Evolutionary conservation across 2,329 filamentous ascomycete species (phyloP).

Genomic region (Scolecobasidium constrictum): DNA sequence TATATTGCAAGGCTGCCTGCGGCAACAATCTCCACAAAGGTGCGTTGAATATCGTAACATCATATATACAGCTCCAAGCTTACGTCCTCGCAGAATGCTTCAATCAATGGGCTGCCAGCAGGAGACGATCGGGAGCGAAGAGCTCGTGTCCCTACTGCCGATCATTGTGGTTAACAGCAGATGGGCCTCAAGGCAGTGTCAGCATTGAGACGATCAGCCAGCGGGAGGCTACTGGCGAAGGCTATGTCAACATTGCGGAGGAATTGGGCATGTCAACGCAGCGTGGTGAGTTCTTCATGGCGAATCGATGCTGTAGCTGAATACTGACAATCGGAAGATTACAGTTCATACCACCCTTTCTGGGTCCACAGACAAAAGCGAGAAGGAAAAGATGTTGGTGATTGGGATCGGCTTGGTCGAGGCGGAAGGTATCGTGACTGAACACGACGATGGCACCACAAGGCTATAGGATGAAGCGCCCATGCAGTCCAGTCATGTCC

Average conservation of each 20-base stretch:
- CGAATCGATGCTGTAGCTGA: background rate
- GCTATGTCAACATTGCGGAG: conserved; percentile 51
- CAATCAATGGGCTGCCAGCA: conserved; percentile 35
- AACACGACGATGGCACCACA: too few species aligned
- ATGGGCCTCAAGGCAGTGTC: conserved; percentile 27
- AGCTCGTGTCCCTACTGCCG: conserved; percentile 54
- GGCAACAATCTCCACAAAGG: conserved; percentile 51
- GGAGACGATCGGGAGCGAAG: conserved; percentile 13
- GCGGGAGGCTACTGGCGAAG: conserved; percentile 34
- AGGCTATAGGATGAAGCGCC: too few species aligned
- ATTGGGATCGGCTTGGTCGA: conserved; percentile 5
- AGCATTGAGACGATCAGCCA: conserved; percentile 29
- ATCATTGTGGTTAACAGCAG: conserved; percentile 41
- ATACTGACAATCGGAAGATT: conserved; percentile 11
- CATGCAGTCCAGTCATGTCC: too few species aligned
- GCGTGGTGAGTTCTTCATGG: conserved; percentile 32
- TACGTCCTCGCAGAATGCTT: conserved; percentile 35
- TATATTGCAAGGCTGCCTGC: conserved; percentile 50
- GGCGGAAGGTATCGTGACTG: too few species aligned
- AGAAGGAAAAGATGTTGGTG: conserved; percentile 7
- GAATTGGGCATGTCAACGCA: conserved; percentile 46
- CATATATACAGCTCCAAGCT: too few species aligned
- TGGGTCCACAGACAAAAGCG: conserved; percentile 13
- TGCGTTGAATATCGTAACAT: conserved; percentile 7
- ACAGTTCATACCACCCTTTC: conserved; percentile 14